Base-by-base conservation (phyloP, 1,284 basidiomycete genomes). In the Marasmius oreades region DNA sequence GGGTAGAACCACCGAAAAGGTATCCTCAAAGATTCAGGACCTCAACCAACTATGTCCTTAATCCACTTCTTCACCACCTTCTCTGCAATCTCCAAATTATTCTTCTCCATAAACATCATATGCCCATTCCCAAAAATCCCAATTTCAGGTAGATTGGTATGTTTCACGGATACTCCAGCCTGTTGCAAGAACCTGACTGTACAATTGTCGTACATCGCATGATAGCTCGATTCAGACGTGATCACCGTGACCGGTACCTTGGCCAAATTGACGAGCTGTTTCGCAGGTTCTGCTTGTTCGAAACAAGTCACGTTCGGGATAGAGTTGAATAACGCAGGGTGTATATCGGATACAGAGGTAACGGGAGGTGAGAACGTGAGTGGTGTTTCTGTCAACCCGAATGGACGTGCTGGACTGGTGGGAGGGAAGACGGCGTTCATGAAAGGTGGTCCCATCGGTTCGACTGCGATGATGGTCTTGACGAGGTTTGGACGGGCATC, bases 91-190 rank as follows among this genome's bases (percentile, higher is more conserved):
- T 72, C 67, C 20, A 75, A 55, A 5, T 66, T 70, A 61, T 80
- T 80, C 58, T 71, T 74, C 56, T 80, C 79, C 76, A 81, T 77
- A 60, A 80, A 80, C 64, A 81, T 73, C 74, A 81, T 75, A 62
- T 81, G 79, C 1, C 73, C 79, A 60, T 77, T 77, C 20, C 74
- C 79, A 53, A 68, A 70, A 31, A 81, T 77, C 4, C 79, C 79
- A 3, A 75, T 60, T 28, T 71, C 67, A 16, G 62, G 67, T 31
- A 81, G 59, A 7, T 64, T 65, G 37, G 77, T 58, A 60, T 78
- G 73, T 6, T 75, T 66, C 1, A 78, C 76, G 5, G 64, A 59
- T 11, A 80, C 78, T 0, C 77, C 78, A 0, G 75, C 79, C 44
- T 74, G 70, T 22, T 56, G 61, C 47, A 81, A 64, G 63, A 71